Conservation (phyloP, 2,329 filamentous ascomycete genomes). For the Hortaea werneckii region DNA sequence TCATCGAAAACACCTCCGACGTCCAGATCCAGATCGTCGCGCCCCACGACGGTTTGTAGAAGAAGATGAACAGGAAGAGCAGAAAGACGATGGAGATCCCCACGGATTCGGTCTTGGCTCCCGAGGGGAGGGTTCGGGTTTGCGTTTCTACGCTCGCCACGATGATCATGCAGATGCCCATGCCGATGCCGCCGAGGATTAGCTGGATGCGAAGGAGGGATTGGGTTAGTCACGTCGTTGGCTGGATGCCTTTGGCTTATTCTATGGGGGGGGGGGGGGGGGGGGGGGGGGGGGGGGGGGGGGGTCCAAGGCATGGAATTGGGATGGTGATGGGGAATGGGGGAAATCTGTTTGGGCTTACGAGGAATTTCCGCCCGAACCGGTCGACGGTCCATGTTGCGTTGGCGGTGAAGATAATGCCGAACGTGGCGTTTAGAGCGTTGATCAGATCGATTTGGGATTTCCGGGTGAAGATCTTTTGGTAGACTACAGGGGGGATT, state of each 20-base stretch:
- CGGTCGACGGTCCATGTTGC: slow-evolving; percentile 64
- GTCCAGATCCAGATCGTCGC: slow-evolving; percentile 65
- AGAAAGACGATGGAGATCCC: slow-evolving; percentile 61
- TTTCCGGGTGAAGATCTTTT: slow-evolving; percentile 53
- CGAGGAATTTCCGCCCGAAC: slow-evolving; percentile 50
- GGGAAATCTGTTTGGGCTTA: not conserved
- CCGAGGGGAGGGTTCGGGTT: slow-evolving; percentile 44
- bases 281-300: too few relatives aligned
- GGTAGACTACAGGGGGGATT: slow-evolving; percentile 36
- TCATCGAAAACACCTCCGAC: slow-evolving; percentile 59
- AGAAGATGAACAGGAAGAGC: slow-evolving; percentile 8
- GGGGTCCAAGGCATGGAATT: too few relatives aligned
- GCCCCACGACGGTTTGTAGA: slow-evolving; percentile 57
- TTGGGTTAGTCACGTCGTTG: not conserved
- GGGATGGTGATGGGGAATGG: not conserved
- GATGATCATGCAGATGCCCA: slow-evolving; percentile 61
- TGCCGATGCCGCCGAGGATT: slow-evolving; percentile 57
- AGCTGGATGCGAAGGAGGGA: slow-evolving; percentile 42
- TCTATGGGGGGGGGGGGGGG: too few relatives aligned
- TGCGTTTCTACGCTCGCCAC: slow-evolving; percentile 48
- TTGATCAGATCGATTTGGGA: slow-evolving; percentile 62
- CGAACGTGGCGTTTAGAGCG: slow-evolving; percentile 62
- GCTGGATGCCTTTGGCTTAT: not conserved
- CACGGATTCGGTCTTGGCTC: slow-evolving; percentile 48
- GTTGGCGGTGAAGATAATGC: slow-evolving; percentile 63